Conservation (phyloP, 1,284 basidiomycete genomes). For the Hemileccinum hortonii region DNA sequence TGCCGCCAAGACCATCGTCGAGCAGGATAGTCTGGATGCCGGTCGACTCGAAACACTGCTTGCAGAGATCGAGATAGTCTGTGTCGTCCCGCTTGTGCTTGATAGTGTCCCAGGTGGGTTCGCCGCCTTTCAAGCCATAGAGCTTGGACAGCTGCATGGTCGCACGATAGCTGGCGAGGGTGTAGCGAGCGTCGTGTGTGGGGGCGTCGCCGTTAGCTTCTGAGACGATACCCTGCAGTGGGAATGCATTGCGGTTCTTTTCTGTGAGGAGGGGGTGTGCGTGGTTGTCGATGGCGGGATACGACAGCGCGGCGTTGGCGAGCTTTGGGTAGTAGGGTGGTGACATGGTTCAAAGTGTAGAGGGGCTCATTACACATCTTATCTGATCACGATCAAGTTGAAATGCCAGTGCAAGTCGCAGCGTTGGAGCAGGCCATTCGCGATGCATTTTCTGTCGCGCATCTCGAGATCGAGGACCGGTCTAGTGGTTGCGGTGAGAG, state of each 20-base stretch:
- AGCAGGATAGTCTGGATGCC: slow-evolving; percentile 65
- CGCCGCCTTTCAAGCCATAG: slow-evolving; percentile 39
- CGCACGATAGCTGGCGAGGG: slow-evolving; percentile 59
- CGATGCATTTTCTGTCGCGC: slow-evolving; percentile 54
- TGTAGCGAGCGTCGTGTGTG: slow-evolving; percentile 43
- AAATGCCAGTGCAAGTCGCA: slow-evolving; percentile 50
- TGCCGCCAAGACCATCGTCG: slow-evolving; percentile 64
- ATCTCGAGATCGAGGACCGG: slow-evolving; percentile 70
- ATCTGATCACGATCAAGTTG: background rate
- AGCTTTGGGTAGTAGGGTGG: slow-evolving; percentile 37
- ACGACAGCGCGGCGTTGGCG: slow-evolving; percentile 13
- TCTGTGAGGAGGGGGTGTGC: slow-evolving; percentile 65
- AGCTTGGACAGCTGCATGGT: slow-evolving; percentile 52
- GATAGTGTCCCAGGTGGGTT: slow-evolving; percentile 56
- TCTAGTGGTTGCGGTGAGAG: slow-evolving; percentile 78
- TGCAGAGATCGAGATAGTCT: slow-evolving; percentile 58
- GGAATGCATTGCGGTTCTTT: slow-evolving; percentile 44
- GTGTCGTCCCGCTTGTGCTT: slow-evolving; percentile 44
- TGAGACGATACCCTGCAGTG: slow-evolving; percentile 63
- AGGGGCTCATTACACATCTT: background rate
- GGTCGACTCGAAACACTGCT: slow-evolving; percentile 48
- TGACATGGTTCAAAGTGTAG: background rate
- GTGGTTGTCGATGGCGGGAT: slow-evolving; percentile 65
- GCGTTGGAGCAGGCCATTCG: slow-evolving; percentile 63
- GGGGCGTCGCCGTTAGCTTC: slow-evolving; percentile 59